Percentiles rank a stretch among this genome's conserved stretches.
Conservation (phyloP, 2,329 filamentous ascomycete genomes). For the Colletotrichum brevisporum region DNA sequence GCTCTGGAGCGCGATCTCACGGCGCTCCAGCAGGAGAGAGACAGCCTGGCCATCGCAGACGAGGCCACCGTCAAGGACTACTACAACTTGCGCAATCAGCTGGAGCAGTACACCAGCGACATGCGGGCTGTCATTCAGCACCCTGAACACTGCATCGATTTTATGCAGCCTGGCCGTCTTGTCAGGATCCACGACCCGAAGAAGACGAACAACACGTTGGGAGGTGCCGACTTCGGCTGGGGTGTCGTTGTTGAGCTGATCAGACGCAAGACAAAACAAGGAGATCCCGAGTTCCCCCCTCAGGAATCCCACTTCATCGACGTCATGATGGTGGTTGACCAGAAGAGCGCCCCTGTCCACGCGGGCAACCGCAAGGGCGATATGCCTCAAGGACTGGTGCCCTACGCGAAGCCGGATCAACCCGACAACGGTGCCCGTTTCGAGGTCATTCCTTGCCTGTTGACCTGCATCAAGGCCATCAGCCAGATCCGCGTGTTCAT, state of each 20-base stretch:
- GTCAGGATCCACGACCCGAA: slow-evolving; percentile 85
- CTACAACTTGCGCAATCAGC: slow-evolving; percentile 88
- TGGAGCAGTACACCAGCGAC: slow-evolving; percentile 87
- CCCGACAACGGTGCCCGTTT: slow-evolving; percentile 66
- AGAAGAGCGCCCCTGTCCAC: slow-evolving; percentile 63
- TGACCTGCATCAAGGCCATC: slow-evolving; percentile 88
- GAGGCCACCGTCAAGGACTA: slow-evolving; percentile 94
- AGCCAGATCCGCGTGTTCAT: slow-evolving; percentile 88
- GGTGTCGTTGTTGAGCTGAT: slow-evolving; percentile 86
- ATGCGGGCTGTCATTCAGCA: slow-evolving; percentile 94
- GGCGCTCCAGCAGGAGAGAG: slow-evolving; percentile 81
- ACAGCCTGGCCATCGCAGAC: slow-evolving; percentile 83
- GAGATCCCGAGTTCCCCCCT: slow-evolving; percentile 76
- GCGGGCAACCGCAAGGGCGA: slow-evolving; percentile 53
- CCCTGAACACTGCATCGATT: slow-evolving; percentile 87
- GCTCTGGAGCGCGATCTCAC: slow-evolving; percentile 86
- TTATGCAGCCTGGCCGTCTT: slow-evolving; percentile 88
- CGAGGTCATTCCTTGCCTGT: slow-evolving; percentile 87
- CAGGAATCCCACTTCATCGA: slow-evolving; percentile 89
- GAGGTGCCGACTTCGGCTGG: slow-evolving; percentile 90
- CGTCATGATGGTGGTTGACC: slow-evolving; percentile 76
- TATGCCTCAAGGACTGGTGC: slow-evolving; percentile 75
- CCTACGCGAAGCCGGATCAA: slow-evolving; percentile 73
- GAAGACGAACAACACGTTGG: slow-evolving; percentile 52
- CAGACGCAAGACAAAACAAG: slow-evolving; percentile 74